These are phyloP conservation scores for Gastrolobium villosum DNA, from an alignment of 306 rosid genomes.

Conservation along the genomic window DNA sequence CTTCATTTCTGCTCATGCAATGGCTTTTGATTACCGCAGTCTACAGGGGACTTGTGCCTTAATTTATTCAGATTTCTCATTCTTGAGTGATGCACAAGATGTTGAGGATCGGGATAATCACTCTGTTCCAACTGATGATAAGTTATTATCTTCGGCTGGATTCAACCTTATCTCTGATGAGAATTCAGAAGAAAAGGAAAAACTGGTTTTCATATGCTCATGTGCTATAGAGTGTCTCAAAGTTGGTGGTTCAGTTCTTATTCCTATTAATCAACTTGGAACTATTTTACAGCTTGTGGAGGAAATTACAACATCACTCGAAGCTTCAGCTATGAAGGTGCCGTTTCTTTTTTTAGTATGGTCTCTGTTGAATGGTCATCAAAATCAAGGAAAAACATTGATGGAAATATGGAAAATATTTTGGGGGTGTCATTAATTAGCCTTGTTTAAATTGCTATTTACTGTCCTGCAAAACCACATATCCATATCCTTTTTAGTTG, in stretches of 20 bases:
- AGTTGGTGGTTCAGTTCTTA: slow-evolving; percentile 87
- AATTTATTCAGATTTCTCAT: slow-evolving; percentile 87
- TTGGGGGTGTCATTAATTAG: slow-evolving; percentile 4
- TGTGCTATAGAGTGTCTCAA: slow-evolving; percentile 69
- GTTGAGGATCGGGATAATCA: slow-evolving; percentile 51
- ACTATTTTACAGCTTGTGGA: slow-evolving; percentile 79
- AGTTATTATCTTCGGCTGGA: slow-evolving; percentile 44
- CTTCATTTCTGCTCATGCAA: slow-evolving; percentile 77
- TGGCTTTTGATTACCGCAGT: slow-evolving; percentile 73
- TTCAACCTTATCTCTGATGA: slow-evolving; percentile 56
- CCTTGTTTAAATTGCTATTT: slow-evolving; percentile 25
- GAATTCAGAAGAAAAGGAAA: slow-evolving; percentile 70
- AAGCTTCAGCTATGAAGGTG: slow-evolving; percentile 73
- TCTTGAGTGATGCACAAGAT: slow-evolving; percentile 54
- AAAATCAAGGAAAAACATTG: not conserved
- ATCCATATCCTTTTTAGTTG: slow-evolving; percentile 26
- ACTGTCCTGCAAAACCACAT: not conserved
- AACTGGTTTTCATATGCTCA: slow-evolving; percentile 68
- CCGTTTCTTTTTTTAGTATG: slow-evolving; percentile 13
- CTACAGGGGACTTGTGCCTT: slow-evolving; percentile 61
- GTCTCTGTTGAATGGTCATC: slow-evolving; percentile 11
- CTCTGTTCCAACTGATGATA: slow-evolving; percentile 40
- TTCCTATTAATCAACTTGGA: slow-evolving; percentile 75
- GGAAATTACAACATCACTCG: slow-evolving; percentile 69
- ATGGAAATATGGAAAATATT: slow-evolving; percentile 10